phyloP scores from a whole-genome alignment of 495 filamentous ascomycete species.

The Tuber magnatum region DNA sequence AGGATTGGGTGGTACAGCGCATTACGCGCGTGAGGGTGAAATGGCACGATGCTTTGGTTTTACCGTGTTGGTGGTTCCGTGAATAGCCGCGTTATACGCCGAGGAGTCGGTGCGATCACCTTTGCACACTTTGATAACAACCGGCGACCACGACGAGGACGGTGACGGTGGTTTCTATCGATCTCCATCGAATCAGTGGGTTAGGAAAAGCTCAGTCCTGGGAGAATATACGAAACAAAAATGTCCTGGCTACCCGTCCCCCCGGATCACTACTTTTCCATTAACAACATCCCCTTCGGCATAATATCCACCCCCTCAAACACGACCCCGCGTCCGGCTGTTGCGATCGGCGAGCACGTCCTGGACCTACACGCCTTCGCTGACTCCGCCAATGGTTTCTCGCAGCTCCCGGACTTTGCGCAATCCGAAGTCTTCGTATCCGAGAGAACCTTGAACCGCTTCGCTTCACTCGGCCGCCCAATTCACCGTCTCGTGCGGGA shows the following conservation, averaged over 20 bases:
- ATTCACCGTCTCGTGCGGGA: slow-evolving; percentile 65
- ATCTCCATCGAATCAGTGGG: background rate
- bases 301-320: slow-evolving; percentile 61
- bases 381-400: slow-evolving; percentile 48
- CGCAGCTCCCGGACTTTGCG: slow-evolving; percentile 39
- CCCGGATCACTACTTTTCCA: slow-evolving; percentile 64
- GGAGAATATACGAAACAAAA: background rate
- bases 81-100: background rate
- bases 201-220: background rate
- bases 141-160: background rate
- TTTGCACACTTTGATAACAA: background rate
- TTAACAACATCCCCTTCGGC: slow-evolving; percentile 88
- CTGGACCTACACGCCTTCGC: slow-evolving; percentile 59
- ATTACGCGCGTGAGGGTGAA: too few species aligned
- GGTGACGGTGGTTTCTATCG: background rate
- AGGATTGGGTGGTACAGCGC: background rate
- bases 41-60: background rate
- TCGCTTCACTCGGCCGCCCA: slow-evolving; percentile 67
- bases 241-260: slow-evolving; percentile 60
- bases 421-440: slow-evolving; percentile 22
- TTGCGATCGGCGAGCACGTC: slow-evolving; percentile 69
- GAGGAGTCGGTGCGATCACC: background rate
- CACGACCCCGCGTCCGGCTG: slow-evolving; percentile 56
- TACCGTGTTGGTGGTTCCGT: background rate
- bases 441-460: slow-evolving; percentile 68